Percentiles rank a stretch among this genome's conserved stretches.
These are phyloP conservation scores for Haplosporangium sp. DNA, from an alignment of 371 early-diverging fungal genomes.

Conservation along the genomic window DNA sequence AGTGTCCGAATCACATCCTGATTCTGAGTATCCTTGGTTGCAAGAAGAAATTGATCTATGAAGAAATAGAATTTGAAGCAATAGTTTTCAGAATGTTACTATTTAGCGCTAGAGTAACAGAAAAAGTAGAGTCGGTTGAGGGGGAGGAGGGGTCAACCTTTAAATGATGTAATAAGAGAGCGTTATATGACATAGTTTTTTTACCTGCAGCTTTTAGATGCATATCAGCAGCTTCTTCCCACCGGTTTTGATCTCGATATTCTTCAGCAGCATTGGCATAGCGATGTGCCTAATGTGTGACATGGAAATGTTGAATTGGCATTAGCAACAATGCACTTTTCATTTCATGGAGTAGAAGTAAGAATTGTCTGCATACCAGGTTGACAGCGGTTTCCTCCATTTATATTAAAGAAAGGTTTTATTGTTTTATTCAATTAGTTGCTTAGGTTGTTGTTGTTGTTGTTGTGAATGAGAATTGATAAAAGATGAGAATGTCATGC, in stretches of 20 bases:
- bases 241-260: slow-evolving; percentile 21
- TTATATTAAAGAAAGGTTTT: background rate
- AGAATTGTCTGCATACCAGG: slow-evolving; percentile 16
- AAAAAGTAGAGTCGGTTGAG: no score
- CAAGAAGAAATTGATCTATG: slow-evolving; percentile 47
- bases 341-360: background rate
- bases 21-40: slow-evolving; percentile 37
- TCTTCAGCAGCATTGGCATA: slow-evolving; percentile 45
- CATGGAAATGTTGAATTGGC: background rate
- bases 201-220: slow-evolving; percentile 48
- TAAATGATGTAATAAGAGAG: no score
- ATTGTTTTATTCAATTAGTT: background rate
- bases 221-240: slow-evolving; percentile 39
- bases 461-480: background rate
- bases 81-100: no score
- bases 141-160: no score
- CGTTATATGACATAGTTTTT: no score
- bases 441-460: background rate
- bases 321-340: background rate
- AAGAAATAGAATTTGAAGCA: no score
- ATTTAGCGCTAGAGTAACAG: no score
- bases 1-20: slow-evolving; percentile 42
- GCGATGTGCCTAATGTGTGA: slow-evolving; percentile 42
- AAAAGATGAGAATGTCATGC: background rate
- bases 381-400: slow-evolving; percentile 55